Percentiles rank a stretch among this genome's conserved stretches.
These are phyloP conservation scores for Alternaria panax DNA, from an alignment of 2,329 filamentous ascomycete species.

Conservation along the genomic window DNA sequence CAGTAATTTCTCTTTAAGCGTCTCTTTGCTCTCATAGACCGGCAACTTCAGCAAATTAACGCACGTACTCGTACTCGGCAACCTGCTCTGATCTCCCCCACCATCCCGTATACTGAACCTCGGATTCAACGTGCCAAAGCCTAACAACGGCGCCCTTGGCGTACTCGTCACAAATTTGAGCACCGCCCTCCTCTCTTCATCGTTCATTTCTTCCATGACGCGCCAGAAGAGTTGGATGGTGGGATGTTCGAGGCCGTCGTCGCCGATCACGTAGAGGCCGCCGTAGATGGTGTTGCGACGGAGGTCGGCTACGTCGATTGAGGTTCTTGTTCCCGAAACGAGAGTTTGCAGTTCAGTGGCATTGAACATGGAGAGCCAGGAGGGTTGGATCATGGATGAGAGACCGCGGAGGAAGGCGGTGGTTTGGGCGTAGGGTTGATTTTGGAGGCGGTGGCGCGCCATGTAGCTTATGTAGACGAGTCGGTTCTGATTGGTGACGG, in stretches of 20 bases:
- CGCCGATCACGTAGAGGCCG: constrained; percentile 87
- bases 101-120: constrained; percentile 89
- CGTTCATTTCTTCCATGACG: constrained; percentile 78
- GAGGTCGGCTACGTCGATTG: constrained; percentile 87
- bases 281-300: constrained; percentile 85
- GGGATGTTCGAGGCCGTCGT: constrained; percentile 84
- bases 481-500: constrained; percentile 90
- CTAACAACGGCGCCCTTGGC: constrained; percentile 85
- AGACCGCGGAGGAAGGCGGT: constrained; percentile 87
- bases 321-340: constrained; percentile 83
- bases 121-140: constrained; percentile 85
- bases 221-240: constrained; percentile 90
- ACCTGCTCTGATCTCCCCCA: constrained; percentile 74
- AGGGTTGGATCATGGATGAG: constrained; percentile 84
- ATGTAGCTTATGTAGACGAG: constrained; percentile 95
- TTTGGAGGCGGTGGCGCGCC: constrained; percentile 82
- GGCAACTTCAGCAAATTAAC: constrained; percentile 95
- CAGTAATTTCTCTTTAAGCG: constrained; percentile 79
- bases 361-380: constrained; percentile 99
- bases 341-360: constrained; percentile 92
- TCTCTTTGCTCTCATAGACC: constrained; percentile 71
- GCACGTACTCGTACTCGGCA: constrained; percentile 95
- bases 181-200: constrained; percentile 81
- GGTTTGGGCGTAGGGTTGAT: constrained; percentile 82
- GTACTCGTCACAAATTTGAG: constrained; percentile 97